Base-by-base conservation (phyloP, 768 basidiomycete genomes). In the Mrakia blollopis region DNA sequence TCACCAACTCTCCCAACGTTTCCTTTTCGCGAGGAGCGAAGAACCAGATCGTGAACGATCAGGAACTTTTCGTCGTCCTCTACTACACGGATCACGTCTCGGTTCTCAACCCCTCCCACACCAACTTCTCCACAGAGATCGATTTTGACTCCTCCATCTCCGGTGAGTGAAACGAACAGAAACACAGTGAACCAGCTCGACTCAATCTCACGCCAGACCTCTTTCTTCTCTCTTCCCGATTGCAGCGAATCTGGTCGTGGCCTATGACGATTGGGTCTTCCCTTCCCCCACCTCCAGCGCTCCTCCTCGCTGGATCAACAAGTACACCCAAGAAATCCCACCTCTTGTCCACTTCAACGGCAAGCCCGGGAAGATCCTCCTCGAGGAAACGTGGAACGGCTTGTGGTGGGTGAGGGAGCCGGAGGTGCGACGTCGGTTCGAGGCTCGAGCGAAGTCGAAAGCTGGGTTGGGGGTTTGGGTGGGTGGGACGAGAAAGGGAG, bases 31-130 rank as follows among this genome's bases (percentile, higher is more conserved):
- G 47, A 9, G 47, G 13, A 50, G 47, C 57, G 2, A 10, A 14
- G 25, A n/a, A 11, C 68, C 13, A 14, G 14, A 21, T 39, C 68
- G 39, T 50, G 39, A 69, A 69, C 68, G 68, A 69, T 25, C 68
- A 69, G 47, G 68, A 69, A 69, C 68, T 16, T 23, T 69, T 69
- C 68, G 37, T 69, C 25, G 16, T n/a, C n/a, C n/a, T 50, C 16
- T 69, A 41, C 37, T 69, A 69, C 47, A 69, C 68, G 13, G 68
- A 69, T 16, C 68, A 69, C 68, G 13, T 41, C n/a, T 14, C 32
- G 8, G 9, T 8, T 7, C 25, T 14, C 47, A 4, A 21, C 39
- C 25, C 13, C 14, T 16, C 18, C 6, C 16, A 30, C 39, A 69
- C 68, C 47, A 21, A 35, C 39, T 69, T 69, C 39, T n/a, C n/a